A percentile compares a stretch with the other conserved stretches of the same genome.
phyloP scores from a whole-genome alignment of 371 early-diverging fungal genomes.

The Parasitella parasitica region DNA sequence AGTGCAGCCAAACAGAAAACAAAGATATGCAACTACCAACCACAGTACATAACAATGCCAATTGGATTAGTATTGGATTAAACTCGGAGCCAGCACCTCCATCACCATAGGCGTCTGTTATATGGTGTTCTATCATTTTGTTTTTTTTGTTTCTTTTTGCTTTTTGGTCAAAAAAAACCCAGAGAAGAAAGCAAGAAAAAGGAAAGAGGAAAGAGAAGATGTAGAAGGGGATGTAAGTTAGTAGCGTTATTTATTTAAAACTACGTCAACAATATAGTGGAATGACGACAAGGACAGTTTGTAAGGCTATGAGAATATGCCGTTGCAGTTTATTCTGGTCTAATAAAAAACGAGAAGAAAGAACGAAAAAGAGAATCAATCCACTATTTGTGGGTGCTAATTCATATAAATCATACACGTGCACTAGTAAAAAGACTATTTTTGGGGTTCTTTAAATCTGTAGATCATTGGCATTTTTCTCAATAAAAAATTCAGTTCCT shows the following conservation, averaged over 20 bases:
- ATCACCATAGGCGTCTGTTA: slow-evolving; percentile 30
- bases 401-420: not conserved
- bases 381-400: not conserved
- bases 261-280: slow-evolving; percentile 6
- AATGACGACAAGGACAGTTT: not conserved
- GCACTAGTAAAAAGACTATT: not conserved
- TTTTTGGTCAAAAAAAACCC: not conserved
- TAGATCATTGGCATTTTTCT: slow-evolving; percentile 18
- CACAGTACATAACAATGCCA: slow-evolving; percentile 59
- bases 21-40: slow-evolving; percentile 70
- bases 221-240: not conserved
- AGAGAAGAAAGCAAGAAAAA: not conserved
- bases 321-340: not conserved
- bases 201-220: not conserved
- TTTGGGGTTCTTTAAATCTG: not conserved
- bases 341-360: not conserved
- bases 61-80: slow-evolving; percentile 49
- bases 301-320: not conserved
- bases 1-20: slow-evolving; percentile 78
- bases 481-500: slow-evolving; percentile 35
- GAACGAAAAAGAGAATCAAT: not conserved
- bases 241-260: not conserved
- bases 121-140: not conserved
- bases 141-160: too few species aligned
- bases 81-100: slow-evolving; percentile 63